Conservation (phyloP, 257 asterid species). For the Gardenia jasminoides region DNA sequence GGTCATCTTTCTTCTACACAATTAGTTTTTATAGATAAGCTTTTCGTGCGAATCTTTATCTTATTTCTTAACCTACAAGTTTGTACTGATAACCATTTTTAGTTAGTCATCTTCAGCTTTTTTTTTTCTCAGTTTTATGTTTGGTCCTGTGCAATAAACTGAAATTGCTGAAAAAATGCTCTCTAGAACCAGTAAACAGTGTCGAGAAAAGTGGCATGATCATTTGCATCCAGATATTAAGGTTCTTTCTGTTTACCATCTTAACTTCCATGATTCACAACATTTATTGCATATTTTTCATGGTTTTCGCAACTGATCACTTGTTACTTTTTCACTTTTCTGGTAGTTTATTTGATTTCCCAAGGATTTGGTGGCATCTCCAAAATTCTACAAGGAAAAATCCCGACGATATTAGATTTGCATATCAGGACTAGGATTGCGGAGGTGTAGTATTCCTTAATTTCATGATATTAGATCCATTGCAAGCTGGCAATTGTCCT, state of each 20-base stretch:
- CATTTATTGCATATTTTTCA: not conserved
- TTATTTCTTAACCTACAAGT: no score
- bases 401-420: not conserved
- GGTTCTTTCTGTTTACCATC: constrained; percentile 29
- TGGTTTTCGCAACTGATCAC: not conserved
- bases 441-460: not conserved
- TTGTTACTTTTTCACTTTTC: not conserved
- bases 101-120: not conserved
- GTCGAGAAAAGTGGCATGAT: constrained; percentile 78
- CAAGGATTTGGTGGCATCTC: not conserved
- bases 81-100: no score
- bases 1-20: no score
- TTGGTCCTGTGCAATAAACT: constrained; percentile 45
- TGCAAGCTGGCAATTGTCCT: constrained; percentile 45
- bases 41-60: no score
- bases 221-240: constrained; percentile 71
- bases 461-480: not conserved
- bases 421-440: not conserved
- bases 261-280: not conserved
- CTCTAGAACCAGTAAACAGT: constrained; percentile 76
- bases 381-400: not conserved
- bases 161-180: constrained; percentile 51
- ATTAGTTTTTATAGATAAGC: no score
- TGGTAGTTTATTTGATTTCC: not conserved
- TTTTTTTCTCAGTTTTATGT: not conserved